Evolutionary conservation across 139 green algal genomes (phyloP), one percentile per base, ranked within the genome.

Genomic region (Chlorella sp.): DNA sequence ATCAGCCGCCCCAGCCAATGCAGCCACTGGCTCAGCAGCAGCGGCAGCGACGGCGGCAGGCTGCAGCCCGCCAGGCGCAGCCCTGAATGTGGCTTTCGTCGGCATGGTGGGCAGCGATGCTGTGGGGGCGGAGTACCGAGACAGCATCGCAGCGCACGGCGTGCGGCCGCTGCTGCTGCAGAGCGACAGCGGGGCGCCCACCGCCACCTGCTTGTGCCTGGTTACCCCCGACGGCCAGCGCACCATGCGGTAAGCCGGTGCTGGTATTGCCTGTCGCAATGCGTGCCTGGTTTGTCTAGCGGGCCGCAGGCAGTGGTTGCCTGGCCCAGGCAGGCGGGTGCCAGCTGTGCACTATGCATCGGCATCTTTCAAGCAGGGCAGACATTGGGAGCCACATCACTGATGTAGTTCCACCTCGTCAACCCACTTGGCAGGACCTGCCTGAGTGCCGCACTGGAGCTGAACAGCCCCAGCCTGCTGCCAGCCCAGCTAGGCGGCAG

Each of bases 201-300:
- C 89, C 43, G 95, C 91, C 68, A 86, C 48, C 51, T 94, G 91
- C 76, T 51, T 97, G 43, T 96, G 94, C 86, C 81, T 97, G 28
- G 91, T 92, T 38, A 95, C 94, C 0, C 92, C 92, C 32, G 93
- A 96, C 70, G 95, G 95, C 32, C 93, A 98, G 89, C 94, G 95
- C 80, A 98, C 95, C 3, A 98, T 98, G 95, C 93, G 95, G 51
- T 60, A 16, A 60, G 51, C 51, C 8, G 46, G 46, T 11, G 7
- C n/a, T n/a, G n/a, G n/a, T n/a, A n/a, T n/a, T n/a, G n/a, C n/a
- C n/a, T n/a, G n/a, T n/a, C n/a, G n/a, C n/a, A n/a, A n/a, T n/a
- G n/a, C n/a, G n/a, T n/a, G n/a, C n/a, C n/a, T n/a, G n/a, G n/a
- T n/a, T n/a, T n/a, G n/a, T n/a, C n/a, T n/a, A n/a, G n/a, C n/a